Evolutionary conservation across 192 early-diverging fungal genomes (phyloP).

Genomic region (Podila clonocystis): DNA sequence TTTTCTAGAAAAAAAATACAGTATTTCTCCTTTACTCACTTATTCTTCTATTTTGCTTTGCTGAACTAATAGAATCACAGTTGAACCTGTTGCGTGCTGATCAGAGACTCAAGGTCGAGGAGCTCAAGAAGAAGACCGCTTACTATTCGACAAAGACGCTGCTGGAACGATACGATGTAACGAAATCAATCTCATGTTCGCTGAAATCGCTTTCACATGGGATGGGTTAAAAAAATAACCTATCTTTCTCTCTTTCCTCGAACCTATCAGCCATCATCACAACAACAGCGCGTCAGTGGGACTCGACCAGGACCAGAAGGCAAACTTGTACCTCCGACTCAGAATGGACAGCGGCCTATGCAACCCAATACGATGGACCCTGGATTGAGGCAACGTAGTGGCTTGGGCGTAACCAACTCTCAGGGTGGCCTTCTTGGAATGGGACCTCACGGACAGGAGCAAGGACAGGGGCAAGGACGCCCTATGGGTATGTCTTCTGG

Average conservation of each 20-base stretch:
- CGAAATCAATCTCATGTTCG: background rate
- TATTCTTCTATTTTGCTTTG: background rate
- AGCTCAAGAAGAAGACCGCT: slow-evolving; percentile 94
- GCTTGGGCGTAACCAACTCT: slow-evolving; percentile 28
- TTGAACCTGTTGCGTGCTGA: slow-evolving; percentile 57
- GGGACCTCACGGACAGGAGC: background rate
- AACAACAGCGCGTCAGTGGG: slow-evolving; percentile 21
- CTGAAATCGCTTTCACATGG: background rate
- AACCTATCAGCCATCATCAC: slow-evolving; percentile 25
- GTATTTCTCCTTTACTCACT: slow-evolving; percentile 3
- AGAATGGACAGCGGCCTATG: slow-evolving; percentile 35
- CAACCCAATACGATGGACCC: slow-evolving; percentile 45
- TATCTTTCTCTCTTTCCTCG: background rate
- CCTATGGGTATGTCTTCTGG: slow-evolving; percentile 23
- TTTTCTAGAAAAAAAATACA: background rate
- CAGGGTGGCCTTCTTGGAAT: slow-evolving; percentile 11
- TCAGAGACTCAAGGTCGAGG: slow-evolving; percentile 84
- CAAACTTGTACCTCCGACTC: slow-evolving; percentile 1
- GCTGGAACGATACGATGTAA: slow-evolving; percentile 86
- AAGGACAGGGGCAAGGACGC: slow-evolving; percentile 22
- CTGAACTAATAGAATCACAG: slow-evolving; percentile 37
- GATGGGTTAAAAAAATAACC: background rate
- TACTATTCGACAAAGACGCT: slow-evolving; percentile 91
- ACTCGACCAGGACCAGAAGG: slow-evolving; percentile 28
- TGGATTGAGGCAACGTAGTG: slow-evolving; percentile 40